A percentile compares a stretch with the other conserved stretches of the same genome.
phyloP scores from a whole-genome alignment of 2,329 filamentous ascomycete genomes.

The Phyllosticta ampelicida region DNA sequence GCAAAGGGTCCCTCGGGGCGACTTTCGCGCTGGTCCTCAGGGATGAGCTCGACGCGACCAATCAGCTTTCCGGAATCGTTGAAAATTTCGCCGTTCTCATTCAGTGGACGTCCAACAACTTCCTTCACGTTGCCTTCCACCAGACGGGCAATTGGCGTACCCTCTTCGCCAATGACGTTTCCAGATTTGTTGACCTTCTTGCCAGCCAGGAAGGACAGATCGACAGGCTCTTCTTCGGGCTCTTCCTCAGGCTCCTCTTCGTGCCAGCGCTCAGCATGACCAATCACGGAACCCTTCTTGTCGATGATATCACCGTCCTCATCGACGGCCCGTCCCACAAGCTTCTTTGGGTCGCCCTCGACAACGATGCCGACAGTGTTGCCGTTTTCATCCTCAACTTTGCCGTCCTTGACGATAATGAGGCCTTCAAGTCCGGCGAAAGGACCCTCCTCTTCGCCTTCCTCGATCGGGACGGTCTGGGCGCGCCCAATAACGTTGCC shows the following conservation, averaged over 20 bases:
- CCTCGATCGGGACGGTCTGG: slow-evolving; percentile 36
- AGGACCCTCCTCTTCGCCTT: slow-evolving; percentile 37
- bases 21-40: slow-evolving; percentile 49
- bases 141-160: slow-evolving; percentile 49
- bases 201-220: slow-evolving; percentile 37
- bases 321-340: slow-evolving; percentile 39
- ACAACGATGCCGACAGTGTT: slow-evolving; percentile 39
- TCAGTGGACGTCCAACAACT: slow-evolving; percentile 57
- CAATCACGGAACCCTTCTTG: slow-evolving; percentile 43
- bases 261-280: slow-evolving; percentile 45
- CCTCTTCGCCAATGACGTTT: slow-evolving; percentile 40
- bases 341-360: slow-evolving; percentile 42
- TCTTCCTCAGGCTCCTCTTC: slow-evolving; percentile 50
- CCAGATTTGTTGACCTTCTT: slow-evolving; percentile 41
- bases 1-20: slow-evolving; percentile 42
- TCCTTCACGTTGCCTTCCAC: slow-evolving; percentile 55
- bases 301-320: slow-evolving; percentile 44
- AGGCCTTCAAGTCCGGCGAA: slow-evolving; percentile 43
- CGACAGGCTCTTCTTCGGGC: slow-evolving; percentile 30
- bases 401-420: slow-evolving; percentile 39
- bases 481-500: slow-evolving; percentile 42
- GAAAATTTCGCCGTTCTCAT: slow-evolving; percentile 60
- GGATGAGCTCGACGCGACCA: slow-evolving; percentile 56
- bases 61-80: slow-evolving; percentile 63
- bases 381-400: slow-evolving; percentile 40